A percentile compares a stretch with the other conserved stretches of the same genome.
Evolutionary conservation across 192 early-diverging fungal genomes (phyloP).

Genomic region (Entomortierella lignicola): DNA sequence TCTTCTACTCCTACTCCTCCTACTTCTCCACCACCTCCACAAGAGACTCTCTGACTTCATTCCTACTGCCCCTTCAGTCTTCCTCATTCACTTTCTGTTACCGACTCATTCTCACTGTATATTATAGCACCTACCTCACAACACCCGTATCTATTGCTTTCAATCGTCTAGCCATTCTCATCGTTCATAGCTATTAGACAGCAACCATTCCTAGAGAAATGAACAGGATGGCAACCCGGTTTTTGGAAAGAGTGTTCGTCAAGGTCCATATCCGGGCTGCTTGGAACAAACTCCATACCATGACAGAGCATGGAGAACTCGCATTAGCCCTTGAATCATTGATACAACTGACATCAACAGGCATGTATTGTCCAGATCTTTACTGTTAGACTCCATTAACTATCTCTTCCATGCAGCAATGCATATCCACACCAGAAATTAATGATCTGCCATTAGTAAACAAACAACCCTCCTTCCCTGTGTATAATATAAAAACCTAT

Average conservation of each 20-base stretch:
- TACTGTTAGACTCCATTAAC: too few species aligned
- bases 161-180: neutral
- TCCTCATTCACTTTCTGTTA: neutral
- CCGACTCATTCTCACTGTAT: neutral
- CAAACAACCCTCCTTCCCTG: neutral
- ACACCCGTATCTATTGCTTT: too few species aligned
- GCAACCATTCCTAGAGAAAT: constrained; percentile 5
- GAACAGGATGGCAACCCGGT: constrained; percentile 44
- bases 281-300: constrained; percentile 59
- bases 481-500: neutral
- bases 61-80: neutral
- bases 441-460: neutral
- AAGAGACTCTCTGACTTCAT: neutral
- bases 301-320: constrained; percentile 59
- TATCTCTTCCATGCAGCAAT: neutral
- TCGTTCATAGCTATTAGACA: neutral
- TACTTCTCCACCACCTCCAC: neutral
- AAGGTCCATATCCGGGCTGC: constrained; percentile 56
- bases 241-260: constrained; percentile 50
- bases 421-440: neutral
- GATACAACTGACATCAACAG: constrained; percentile 51
- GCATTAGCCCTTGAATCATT: constrained; percentile 57
- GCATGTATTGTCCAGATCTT: neutral
- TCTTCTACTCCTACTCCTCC: neutral
- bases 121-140: neutral